Evolutionary conservation across 2,329 filamentous ascomycete genomes (phyloP).

Genomic region (Penicillium sp.): DNA sequence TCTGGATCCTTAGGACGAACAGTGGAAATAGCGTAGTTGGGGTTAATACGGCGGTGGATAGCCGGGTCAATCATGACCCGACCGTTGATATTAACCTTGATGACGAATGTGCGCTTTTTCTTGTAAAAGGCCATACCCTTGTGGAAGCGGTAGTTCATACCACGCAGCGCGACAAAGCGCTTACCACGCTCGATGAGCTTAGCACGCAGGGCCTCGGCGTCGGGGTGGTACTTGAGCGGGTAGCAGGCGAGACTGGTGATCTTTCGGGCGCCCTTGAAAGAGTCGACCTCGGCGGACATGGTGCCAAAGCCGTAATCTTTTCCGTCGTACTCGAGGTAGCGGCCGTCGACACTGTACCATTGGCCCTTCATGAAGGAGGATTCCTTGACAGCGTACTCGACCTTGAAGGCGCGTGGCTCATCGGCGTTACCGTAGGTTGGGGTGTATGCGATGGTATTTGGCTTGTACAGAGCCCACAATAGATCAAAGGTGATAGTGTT

Average conservation of each 20-base stretch:
- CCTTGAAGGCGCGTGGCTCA: slow-evolving; percentile 76
- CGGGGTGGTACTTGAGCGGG: slow-evolving; percentile 74
- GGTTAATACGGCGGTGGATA: slow-evolving; percentile 77
- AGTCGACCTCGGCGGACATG: slow-evolving; percentile 64
- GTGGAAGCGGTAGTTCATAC: slow-evolving; percentile 77
- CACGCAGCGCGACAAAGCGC: slow-evolving; percentile 75
- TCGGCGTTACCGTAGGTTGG: slow-evolving; percentile 72
- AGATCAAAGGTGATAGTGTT: slow-evolving; percentile 86
- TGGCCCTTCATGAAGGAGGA: slow-evolving; percentile 65
- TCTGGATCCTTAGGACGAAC: slow-evolving; percentile 70
- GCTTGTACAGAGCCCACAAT: slow-evolving; percentile 85
- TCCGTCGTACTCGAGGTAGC: slow-evolving; percentile 82
- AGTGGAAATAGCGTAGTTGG: slow-evolving; percentile 74
- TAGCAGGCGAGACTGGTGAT: slow-evolving; percentile 75
- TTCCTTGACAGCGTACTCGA: slow-evolving; percentile 71
- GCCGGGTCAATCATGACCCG: slow-evolving; percentile 84
- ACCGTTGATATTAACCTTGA: slow-evolving; percentile 81
- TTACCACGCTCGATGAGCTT: slow-evolving; percentile 75
- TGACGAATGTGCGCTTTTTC: slow-evolving; percentile 63
- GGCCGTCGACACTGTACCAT: slow-evolving; percentile 70
- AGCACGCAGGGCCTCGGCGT: slow-evolving; percentile 60
- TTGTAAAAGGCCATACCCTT: slow-evolving; percentile 83
- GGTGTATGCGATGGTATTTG: slow-evolving; percentile 73
- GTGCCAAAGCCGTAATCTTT: slow-evolving; percentile 76
- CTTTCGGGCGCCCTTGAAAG: slow-evolving; percentile 76